Evolutionary conservation across 1,139 yeast genomes (phyloP).

Genomic region (Williopsis jadinii): DNA sequence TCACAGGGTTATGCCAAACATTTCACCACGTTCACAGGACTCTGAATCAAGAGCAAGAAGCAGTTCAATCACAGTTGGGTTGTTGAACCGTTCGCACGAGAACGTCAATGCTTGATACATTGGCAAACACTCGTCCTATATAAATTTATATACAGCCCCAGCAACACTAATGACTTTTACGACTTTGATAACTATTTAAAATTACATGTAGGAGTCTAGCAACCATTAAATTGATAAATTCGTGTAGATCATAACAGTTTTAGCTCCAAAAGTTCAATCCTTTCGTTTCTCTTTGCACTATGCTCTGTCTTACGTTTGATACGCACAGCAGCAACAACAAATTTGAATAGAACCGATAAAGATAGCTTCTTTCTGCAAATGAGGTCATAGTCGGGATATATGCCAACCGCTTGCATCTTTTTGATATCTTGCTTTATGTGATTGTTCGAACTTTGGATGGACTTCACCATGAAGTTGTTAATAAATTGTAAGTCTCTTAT

Average conservation of each 20-base stretch:
- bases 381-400: conserved; percentile 40
- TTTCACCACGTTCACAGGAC: conserved; percentile 26
- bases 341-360: conserved; percentile 37
- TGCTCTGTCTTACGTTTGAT: conserved; percentile 30
- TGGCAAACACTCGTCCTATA: too few species aligned
- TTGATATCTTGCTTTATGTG: conserved; percentile 35
- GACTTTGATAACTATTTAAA: too few species aligned
- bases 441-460: conserved; percentile 39
- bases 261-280: conserved; percentile 12
- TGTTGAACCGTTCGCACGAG: conserved; percentile 6
- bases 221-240: too few species aligned
- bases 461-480: conserved; percentile 40
- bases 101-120: not conserved
- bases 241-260: conserved; percentile 1
- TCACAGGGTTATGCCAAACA: conserved; percentile 31
- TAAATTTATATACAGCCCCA: too few species aligned
- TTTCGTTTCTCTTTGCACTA: conserved; percentile 14
- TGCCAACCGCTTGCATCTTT: conserved; percentile 40
- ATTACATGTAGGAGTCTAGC: too few species aligned
- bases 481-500: conserved; percentile 46
- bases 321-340: conserved; percentile 51
- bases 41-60: conserved; percentile 12
- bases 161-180: too few species aligned
- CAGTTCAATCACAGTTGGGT: conserved; percentile 21
- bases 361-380: conserved; percentile 25